A percentile compares a stretch with the other conserved stretches of the same genome.
Conservation (phyloP, 352 stramenopile species). For the Phytophthora ramorum region DNA sequence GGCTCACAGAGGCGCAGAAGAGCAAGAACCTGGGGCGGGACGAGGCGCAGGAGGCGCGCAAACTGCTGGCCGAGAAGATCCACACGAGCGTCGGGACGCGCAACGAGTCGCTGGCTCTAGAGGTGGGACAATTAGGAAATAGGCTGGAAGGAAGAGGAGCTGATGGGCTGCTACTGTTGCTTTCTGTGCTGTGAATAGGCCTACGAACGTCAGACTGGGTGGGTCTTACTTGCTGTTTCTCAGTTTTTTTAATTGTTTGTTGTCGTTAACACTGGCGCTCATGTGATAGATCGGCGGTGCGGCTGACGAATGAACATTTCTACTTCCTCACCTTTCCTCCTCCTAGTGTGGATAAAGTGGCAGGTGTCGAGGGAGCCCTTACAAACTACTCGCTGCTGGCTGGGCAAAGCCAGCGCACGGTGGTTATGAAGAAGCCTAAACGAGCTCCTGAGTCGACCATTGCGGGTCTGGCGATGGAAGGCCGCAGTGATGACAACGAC, state of each 20-base stretch:
- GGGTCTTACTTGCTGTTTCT: neutral
- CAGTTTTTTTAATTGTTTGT: neutral
- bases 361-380: neutral
- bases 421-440: slow-evolving; percentile 16
- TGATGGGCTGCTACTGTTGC: neutral
- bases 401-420: slow-evolving; percentile 24
- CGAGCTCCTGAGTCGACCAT: neutral
- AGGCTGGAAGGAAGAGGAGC: neutral
- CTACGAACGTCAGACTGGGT: slow-evolving; percentile 71
- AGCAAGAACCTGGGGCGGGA: slow-evolving; percentile 46
- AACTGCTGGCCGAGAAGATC: slow-evolving; percentile 63
- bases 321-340: slow-evolving; percentile 72
- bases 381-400: slow-evolving; percentile 41
- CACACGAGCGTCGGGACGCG: slow-evolving; percentile 68
- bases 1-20: slow-evolving; percentile 49
- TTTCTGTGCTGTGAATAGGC: slow-evolving; percentile 27
- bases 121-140: slow-evolving; percentile 29
- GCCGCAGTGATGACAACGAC: neutral
- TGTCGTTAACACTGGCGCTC: neutral
- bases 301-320: slow-evolving; percentile 71
- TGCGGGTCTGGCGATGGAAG: slow-evolving; percentile 11
- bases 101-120: slow-evolving; percentile 70
- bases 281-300: slow-evolving; percentile 41
- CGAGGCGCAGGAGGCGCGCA: slow-evolving; percentile 50
- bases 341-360: neutral